A percentile compares a stretch with the other conserved stretches of the same genome.
These are phyloP conservation scores for Trichoderma brevicompactum DNA, from an alignment of 2,329 filamentous ascomycete species.

Conservation along the genomic window DNA sequence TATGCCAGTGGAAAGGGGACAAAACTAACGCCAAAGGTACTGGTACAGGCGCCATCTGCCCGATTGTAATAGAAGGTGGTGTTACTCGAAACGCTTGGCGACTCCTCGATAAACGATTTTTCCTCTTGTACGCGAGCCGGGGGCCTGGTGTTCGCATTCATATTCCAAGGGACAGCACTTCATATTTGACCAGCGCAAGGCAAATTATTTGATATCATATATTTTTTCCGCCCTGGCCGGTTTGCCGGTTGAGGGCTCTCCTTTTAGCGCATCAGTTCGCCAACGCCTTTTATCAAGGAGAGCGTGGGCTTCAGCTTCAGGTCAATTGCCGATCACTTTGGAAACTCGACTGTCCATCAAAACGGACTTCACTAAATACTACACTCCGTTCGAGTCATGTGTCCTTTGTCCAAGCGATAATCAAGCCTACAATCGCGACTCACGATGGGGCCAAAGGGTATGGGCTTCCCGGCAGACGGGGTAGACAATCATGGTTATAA, in stretches of 20 bases:
- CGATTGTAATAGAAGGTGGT: background rate
- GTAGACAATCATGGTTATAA: slow-evolving; percentile 43
- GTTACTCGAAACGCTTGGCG: slow-evolving; percentile 7
- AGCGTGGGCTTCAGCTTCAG: background rate
- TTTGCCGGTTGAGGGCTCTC: background rate
- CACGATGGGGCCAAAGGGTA: slow-evolving; percentile 31
- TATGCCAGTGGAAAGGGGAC: slow-evolving; percentile 1
- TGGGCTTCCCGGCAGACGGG: slow-evolving; percentile 39
- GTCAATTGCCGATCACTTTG: background rate
- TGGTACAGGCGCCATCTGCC: background rate
- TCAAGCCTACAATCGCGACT: background rate
- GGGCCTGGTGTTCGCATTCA: background rate
- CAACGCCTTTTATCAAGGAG: background rate
- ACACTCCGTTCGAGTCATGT: background rate
- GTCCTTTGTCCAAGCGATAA: background rate
- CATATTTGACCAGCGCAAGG: background rate
- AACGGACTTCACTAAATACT: background rate
- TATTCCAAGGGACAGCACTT: background rate
- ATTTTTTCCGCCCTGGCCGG: background rate
- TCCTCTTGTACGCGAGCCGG: background rate
- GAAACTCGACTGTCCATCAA: background rate
- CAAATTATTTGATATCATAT: background rate
- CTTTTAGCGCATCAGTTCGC: background rate
- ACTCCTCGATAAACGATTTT: background rate
- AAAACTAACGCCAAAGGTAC: background rate